phyloP scores from a whole-genome alignment of 805 yeast genomes.

The Starmerella floris region DNA sequence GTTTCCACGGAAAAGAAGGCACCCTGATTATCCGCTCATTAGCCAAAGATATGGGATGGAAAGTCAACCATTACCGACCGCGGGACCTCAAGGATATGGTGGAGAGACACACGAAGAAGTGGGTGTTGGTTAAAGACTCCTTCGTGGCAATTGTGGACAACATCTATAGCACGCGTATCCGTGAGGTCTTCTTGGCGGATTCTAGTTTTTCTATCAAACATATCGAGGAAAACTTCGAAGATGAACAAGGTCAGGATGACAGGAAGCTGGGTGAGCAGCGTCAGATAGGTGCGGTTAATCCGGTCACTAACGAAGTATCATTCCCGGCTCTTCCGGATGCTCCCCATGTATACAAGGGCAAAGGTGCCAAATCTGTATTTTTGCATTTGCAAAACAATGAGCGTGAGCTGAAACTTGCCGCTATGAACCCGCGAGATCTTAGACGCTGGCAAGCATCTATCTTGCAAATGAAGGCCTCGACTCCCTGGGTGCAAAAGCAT shows the following conservation, averaged over 20 bases:
- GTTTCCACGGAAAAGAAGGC: constrained; percentile 83
- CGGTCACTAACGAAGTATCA: not conserved
- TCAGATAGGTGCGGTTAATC: not conserved
- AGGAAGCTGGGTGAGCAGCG: not conserved
- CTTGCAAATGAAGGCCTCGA: constrained; percentile 45
- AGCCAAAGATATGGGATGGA: constrained; percentile 87
- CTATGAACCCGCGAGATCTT: constrained; percentile 66
- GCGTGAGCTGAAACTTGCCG: constrained; percentile 39
- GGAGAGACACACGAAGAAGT: constrained; percentile 76
- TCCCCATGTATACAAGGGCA: constrained; percentile 1
- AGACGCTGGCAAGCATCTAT: constrained; percentile 72
- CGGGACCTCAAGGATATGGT: constrained; percentile 78
- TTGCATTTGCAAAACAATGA: constrained; percentile 26
- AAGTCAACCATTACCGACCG: constrained; percentile 75
- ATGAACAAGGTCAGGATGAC: not conserved
- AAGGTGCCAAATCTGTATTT: constrained; percentile 16
- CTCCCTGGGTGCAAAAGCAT: constrained; percentile 60
- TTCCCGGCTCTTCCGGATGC: constrained; percentile 8
- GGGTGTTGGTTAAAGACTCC: constrained; percentile 79
- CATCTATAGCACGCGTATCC: constrained; percentile 70
- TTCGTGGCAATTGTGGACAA: constrained; percentile 78
- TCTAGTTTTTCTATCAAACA: constrained; percentile 43
- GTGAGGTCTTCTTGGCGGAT: constrained; percentile 88
- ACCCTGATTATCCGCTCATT: constrained; percentile 63
- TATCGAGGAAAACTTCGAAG: constrained; percentile 17